Evolutionary conservation across 805 yeast species (phyloP).

Genomic region (Candida takata): DNA sequence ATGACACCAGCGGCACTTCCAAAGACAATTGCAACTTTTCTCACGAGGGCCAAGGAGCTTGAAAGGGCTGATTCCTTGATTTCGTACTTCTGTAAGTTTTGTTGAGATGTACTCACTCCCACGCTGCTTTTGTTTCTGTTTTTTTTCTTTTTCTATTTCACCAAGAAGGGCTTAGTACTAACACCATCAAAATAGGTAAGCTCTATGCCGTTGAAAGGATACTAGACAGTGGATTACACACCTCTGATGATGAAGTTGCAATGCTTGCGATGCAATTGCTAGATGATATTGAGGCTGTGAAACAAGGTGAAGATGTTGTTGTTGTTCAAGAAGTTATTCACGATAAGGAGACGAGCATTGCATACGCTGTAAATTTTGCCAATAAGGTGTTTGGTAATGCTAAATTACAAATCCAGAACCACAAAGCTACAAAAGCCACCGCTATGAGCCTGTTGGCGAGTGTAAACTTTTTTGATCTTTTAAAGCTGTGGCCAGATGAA

Average conservation of each 20-base stretch:
- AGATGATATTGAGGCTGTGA: slow-evolving; percentile 62
- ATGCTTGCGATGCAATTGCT: slow-evolving; percentile 52
- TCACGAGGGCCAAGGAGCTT: slow-evolving; percentile 53
- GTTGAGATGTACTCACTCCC: too few species aligned
- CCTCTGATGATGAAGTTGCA: slow-evolving; percentile 47
- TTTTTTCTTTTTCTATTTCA: too few species aligned
- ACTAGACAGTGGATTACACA: slow-evolving; percentile 52
- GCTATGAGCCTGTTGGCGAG: slow-evolving; percentile 48
- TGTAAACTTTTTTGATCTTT: slow-evolving; percentile 43
- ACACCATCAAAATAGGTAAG: slow-evolving; percentile 17
- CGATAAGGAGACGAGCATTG: slow-evolving; percentile 53
- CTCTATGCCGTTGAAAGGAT: slow-evolving; percentile 71
- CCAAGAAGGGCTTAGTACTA: neutral
- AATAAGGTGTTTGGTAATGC: slow-evolving; percentile 49
- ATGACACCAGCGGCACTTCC: slow-evolving; percentile 20
- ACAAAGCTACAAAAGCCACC: slow-evolving; percentile 37
- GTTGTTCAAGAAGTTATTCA: slow-evolving; percentile 41
- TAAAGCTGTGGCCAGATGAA: slow-evolving; percentile 36
- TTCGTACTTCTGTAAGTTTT: slow-evolving; percentile 59
- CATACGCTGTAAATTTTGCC: slow-evolving; percentile 51
- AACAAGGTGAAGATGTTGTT: slow-evolving; percentile 29
- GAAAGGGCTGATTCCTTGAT: slow-evolving; percentile 53
- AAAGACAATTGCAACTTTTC: slow-evolving; percentile 29
- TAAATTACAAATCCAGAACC: slow-evolving; percentile 39
- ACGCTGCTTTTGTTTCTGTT: too few species aligned